A percentile compares a stretch with the other conserved stretches of the same genome.
These are phyloP conservation scores for Colletotrichum filicis DNA, from an alignment of 2,329 filamentous ascomycete species.

Conservation along the genomic window DNA sequence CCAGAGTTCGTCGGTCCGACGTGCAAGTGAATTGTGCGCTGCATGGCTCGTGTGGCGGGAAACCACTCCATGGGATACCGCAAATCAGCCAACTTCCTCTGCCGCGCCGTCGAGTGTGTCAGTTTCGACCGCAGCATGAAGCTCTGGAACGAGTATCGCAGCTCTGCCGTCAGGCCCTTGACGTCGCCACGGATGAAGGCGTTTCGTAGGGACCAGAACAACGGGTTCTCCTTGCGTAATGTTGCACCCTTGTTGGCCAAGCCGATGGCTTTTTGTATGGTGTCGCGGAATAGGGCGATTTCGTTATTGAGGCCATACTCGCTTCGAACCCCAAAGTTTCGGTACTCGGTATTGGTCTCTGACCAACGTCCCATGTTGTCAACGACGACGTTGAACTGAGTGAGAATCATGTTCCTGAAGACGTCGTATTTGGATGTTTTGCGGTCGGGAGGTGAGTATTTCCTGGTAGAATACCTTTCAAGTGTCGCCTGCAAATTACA, in stretches of 20 bases:
- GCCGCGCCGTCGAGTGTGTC: slow-evolving; percentile 64
- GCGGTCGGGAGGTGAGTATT: neutral
- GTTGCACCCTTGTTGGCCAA: slow-evolving; percentile 53
- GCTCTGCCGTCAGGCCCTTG: slow-evolving; percentile 62
- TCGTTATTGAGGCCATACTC: slow-evolving; percentile 57
- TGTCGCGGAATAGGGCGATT: slow-evolving; percentile 55
- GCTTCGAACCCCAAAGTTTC: slow-evolving; percentile 39
- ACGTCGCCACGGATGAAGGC: slow-evolving; percentile 67
- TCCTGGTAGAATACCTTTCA: neutral
- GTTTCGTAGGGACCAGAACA: slow-evolving; percentile 68
- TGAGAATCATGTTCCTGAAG: slow-evolving; percentile 34
- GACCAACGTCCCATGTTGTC: slow-evolving; percentile 32
- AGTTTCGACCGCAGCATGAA: slow-evolving; percentile 69
- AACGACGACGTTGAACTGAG: slow-evolving; percentile 34
- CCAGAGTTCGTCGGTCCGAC: slow-evolving; percentile 98
- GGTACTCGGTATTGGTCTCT: slow-evolving; percentile 28
- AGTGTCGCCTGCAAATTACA: neutral
- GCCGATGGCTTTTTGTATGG: slow-evolving; percentile 56
- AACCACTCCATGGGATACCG: slow-evolving; percentile 95
- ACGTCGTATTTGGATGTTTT: slow-evolving; percentile 27
- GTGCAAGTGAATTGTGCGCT: slow-evolving; percentile 88
- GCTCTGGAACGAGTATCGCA: slow-evolving; percentile 76
- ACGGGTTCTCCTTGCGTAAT: slow-evolving; percentile 57
- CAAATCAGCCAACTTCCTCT: slow-evolving; percentile 79
- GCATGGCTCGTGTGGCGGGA: slow-evolving; percentile 81